These are phyloP conservation scores for Pestalotiopsis sp. DNA, from an alignment of 2,329 filamentous ascomycete genomes.

Conservation along the genomic window DNA sequence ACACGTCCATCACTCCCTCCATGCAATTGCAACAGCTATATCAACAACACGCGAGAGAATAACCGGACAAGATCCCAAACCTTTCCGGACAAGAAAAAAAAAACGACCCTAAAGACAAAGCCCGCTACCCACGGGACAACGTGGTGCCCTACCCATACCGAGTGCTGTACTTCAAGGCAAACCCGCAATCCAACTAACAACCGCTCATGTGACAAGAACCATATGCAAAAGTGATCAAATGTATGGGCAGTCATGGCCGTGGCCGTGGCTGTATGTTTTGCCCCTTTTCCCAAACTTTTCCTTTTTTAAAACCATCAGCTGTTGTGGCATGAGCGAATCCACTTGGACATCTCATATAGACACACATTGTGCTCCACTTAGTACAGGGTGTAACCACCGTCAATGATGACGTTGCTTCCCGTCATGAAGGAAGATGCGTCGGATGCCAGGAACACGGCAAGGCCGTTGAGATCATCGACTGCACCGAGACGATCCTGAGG, in stretches of 20 bases:
- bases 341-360: neutral
- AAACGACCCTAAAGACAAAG: neutral
- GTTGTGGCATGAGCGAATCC: neutral
- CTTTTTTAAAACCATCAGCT: neutral
- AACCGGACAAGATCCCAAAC: neutral
- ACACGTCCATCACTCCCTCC: slow-evolving; percentile 9
- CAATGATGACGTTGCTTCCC: slow-evolving; percentile 72
- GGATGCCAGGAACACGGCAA: slow-evolving; percentile 75
- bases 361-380: slow-evolving; percentile 33
- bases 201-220: neutral
- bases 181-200: neutral
- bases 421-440: slow-evolving; percentile 79
- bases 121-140: neutral
- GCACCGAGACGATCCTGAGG: slow-evolving; percentile 73
- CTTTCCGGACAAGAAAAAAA: neutral
- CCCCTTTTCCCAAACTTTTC: too few species aligned
- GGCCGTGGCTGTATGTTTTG: neutral
- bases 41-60: neutral
- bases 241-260: neutral
- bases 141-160: neutral
- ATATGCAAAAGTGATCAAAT: neutral
- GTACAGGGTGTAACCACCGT: slow-evolving; percentile 70
- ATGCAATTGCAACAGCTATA: slow-evolving; percentile 1
- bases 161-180: neutral
- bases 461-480: slow-evolving; percentile 77